These are phyloP conservation scores for Wallacemonas sp. DNA, from an alignment of 208 protist genomes.

Conservation along the genomic window DNA sequence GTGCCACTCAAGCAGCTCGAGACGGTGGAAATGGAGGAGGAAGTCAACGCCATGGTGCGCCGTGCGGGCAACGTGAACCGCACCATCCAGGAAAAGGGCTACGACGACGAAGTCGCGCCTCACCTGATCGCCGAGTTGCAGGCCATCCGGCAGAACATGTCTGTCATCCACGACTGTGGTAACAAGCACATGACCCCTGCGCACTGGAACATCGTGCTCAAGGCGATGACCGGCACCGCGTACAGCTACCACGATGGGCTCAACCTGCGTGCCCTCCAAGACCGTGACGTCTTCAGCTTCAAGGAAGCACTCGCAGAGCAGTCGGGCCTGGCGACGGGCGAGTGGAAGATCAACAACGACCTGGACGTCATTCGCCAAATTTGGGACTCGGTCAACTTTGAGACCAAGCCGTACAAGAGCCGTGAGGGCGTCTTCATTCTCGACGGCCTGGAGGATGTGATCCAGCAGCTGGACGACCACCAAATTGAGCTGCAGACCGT, in stretches of 20 bases:
- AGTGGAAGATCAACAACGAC: conserved; percentile 93
- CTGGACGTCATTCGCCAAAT: conserved; percentile 86
- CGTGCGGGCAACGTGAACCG: conserved; percentile 68
- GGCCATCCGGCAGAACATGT: conserved; percentile 74
- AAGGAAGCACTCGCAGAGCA: conserved; percentile 90
- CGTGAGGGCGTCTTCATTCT: conserved; percentile 91
- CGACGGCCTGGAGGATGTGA: conserved; percentile 89
- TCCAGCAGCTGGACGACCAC: conserved; percentile 93
- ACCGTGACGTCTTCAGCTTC: conserved; percentile 81
- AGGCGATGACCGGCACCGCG: conserved; percentile 79
- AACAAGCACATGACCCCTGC: conserved; percentile 91
- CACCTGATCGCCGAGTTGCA: conserved; percentile 84
- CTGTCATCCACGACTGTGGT: conserved; percentile 91
- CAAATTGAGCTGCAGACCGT: conserved; percentile 93
- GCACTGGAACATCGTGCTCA: conserved; percentile 94
- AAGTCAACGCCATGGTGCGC: conserved; percentile 81
- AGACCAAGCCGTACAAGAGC: conserved; percentile 86
- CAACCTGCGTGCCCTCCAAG: conserved; percentile 79
- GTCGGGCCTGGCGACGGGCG: conserved; percentile 90
- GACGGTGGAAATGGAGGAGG: conserved; percentile 80
- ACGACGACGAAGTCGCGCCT: conserved; percentile 83
- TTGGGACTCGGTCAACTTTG: conserved; percentile 83
- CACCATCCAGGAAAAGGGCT: conserved; percentile 76
- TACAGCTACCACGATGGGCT: conserved; percentile 88
- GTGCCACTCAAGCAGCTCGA: conserved; percentile 82